Conservation (phyloP, 495 filamentous ascomycete species). For the Aspergillus hancockii region DNA sequence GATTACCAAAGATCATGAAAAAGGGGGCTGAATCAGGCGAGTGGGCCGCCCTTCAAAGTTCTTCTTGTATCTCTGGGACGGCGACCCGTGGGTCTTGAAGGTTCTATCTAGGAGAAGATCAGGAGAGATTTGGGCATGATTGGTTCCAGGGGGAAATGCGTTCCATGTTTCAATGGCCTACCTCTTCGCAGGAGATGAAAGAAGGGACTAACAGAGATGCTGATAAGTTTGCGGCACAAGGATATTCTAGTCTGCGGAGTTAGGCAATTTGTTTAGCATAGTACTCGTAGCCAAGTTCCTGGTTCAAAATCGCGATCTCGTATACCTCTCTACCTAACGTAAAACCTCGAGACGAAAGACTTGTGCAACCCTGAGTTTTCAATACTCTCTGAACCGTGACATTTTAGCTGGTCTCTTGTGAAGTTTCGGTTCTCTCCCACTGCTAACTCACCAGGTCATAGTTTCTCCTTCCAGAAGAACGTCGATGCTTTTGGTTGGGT, state of each 20-base stretch:
- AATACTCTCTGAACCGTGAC: not conserved
- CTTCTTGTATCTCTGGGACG: not conserved
- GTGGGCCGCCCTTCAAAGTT: slow-evolving; percentile 1
- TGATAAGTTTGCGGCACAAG: too few relatives aligned
- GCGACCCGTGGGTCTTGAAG: slow-evolving; percentile 3
- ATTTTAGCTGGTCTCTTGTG: not conserved
- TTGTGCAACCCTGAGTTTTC: not conserved
- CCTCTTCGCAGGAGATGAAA: too few relatives aligned
- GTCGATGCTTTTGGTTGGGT: too few relatives aligned
- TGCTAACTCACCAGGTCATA: too few relatives aligned
- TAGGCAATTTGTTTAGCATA: too few relatives aligned
- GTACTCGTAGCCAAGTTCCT: not conserved
- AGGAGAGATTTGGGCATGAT: not conserved
- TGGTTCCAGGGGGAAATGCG: not conserved
- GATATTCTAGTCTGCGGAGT: too few relatives aligned
- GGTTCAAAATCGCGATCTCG: not conserved
- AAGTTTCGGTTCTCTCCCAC: too few relatives aligned
- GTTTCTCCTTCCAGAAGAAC: too few relatives aligned
- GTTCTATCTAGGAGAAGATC: not conserved
- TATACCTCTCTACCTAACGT: not conserved
- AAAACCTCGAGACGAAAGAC: not conserved
- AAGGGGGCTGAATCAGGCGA: slow-evolving; percentile 1
- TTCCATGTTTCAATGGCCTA: not conserved
- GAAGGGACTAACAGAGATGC: too few relatives aligned
- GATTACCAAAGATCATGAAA: not conserved